Evolutionary conservation across 352 stramenopile genomes (phyloP), one percentile per base, ranked within the genome.

Genomic region (Blastocystis sp.): DNA sequence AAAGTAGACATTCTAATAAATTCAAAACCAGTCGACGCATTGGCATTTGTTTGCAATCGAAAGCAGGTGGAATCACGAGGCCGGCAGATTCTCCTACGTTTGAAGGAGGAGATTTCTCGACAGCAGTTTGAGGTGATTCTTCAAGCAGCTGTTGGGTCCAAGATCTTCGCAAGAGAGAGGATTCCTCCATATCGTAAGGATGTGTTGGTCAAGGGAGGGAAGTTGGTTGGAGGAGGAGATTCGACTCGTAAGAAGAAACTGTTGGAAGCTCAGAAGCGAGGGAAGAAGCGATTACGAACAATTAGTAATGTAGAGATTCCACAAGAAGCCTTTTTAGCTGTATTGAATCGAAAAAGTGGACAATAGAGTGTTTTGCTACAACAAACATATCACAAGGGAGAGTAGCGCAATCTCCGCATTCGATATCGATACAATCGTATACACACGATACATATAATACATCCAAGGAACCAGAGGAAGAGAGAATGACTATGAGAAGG

Each of bases 61-160:
- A 93, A 92, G 89, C 93, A 93, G 71, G 93, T 94, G 29, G 87
- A 92, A 73, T 46, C 57, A 0, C 85, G 93, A 85, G 96, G 95
- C 3, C 90, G 95, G 32, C 91, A 92, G 21, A 90, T 99, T 5
- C 97, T 94, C 61, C 90, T 95, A 67, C 97, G 97, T 88, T 92
- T 98, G 24, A 96, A 87, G 61, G 59, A 86, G 9, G 42, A 86
- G 12, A 91, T 99, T 85, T 96, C 97, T 54, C 91, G 96, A 0
- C 96, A 99, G 91, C 96, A 99, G 89, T 99, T 98, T 89, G 96
- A 99, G 86, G 97, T 98, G 51, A 94, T 95, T 16, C 98, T 99
- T 86, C 97, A 99, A 89, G 97, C 96, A 14, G 96, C 94, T 61
- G 91, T 97, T 4, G 94, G 94, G 35, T 91, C 90, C 35, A 98